Evolutionary conservation across 2,329 filamentous ascomycete genomes (phyloP), one percentile per base, ranked within the genome.

Genomic region (Colletotrichum sublineola): DNA sequence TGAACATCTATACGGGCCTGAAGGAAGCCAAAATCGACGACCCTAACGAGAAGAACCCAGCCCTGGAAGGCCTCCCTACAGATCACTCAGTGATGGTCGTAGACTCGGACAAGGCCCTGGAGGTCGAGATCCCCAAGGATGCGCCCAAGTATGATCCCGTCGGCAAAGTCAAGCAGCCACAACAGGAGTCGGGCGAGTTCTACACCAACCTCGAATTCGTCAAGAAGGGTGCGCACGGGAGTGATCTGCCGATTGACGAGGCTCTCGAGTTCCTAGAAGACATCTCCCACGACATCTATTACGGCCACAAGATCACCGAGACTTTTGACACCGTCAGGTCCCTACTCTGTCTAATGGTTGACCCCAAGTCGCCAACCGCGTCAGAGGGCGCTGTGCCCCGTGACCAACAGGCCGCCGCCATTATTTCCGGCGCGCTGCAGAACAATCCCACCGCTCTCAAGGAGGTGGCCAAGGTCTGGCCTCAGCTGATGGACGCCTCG

Each of bases 11-110:
- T 75, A 91, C 90, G 0, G 91, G 91, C 31, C 76, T 85, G 75
- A 91, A 89, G 75, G 90, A 92, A 78, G 91, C 91, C 75, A 91
- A 92, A 77, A 84, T 93, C 73, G 89, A 93, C 79, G 84, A 90
- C 24, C 89, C 89, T 0, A 82, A 82, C 15, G 89, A 91, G 74
- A 77, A 80, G 24, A 81, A 85, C 62, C 78, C 84, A 20, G 82
- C 82, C 0, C 80, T 89, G 0, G 83, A 86, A 44, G 87, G 86
- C n/a, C 77, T 89, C 2, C 85, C 87, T 1, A 83, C 86, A 7
- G 87, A 90, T 69, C 83, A 83, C 66, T 85, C 85, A 29, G 80
- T 91, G 14, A 82, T 91, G 44, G 77, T 89, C 1, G 86, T 92
- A 64, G 88, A 90, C n/a, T 81, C 82, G 5, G 82, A 87, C 55